Base-by-base conservation (phyloP, 176 grass and related monocot species). In the Zoysia japonica region DNA sequence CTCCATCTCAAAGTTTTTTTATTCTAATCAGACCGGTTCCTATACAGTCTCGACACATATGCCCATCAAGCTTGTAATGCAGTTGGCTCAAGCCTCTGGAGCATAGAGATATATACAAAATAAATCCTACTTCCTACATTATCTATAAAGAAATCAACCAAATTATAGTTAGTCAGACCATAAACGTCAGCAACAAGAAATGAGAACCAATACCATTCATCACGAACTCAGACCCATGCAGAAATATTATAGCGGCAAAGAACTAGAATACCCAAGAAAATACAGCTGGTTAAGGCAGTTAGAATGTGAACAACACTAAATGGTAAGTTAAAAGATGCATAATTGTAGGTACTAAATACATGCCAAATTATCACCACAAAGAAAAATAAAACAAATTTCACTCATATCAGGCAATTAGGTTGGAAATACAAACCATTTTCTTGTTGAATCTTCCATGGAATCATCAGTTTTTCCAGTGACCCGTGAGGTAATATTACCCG, bases 401-500 rank as follows among this genome's bases (percentile, higher is more conserved):
- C 70, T 79, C 19, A 36, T 60, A 76, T 55, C 17, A 61, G 6
- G 61, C 38, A 45, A 19, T 66, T 51, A 65, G 68, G 75, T 60
- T 79, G 43, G 20, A 55, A 85, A 78, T 84, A 85, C 87, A 63
- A 67, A 97, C 94, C 94, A 97, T 92, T 94, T 97, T 79, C 86
- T 91, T 69, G 82, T 90, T 87, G 94, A 92, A 82, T 94, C 94
- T 87, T 94, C 91, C 80, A 97, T 74, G n/a, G 85, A 80, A 85
- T 97, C 87, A 57, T 97, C 91, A 80, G 72, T 84, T 76, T 97
- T 94, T 41, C 87, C 94, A 77, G 78, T 84, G 77, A 85, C 66
- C 20, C 89, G 90, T 51, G 91, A 90, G 65, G 68, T 87, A 12
- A 62, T 83, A 67, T 74, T 77, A 77, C 80, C 49, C 62, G 89